Evolutionary conservation across 257 asterid species (phyloP).

Genomic region (Nicotiana paniculata): DNA sequence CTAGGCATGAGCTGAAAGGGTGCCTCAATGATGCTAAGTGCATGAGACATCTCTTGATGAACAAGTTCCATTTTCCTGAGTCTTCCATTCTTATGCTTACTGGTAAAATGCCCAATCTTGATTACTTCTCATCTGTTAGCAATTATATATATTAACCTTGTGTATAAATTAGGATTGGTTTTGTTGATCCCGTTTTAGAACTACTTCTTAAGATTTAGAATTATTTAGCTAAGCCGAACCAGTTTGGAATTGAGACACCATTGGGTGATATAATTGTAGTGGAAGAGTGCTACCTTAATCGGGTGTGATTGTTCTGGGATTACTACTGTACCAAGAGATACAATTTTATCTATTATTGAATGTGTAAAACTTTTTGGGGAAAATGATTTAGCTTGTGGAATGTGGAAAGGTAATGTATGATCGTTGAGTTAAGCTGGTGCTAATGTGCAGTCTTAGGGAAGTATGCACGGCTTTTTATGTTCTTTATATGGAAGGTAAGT

Average conservation of each 20-base stretch:
- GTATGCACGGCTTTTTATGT: too few species aligned
- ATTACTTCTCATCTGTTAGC: not conserved
- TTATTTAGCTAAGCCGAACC: not conserved
- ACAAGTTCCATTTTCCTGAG: constrained; percentile 79
- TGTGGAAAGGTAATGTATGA: too few species aligned
- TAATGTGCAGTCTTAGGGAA: too few species aligned
- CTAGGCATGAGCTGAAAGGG: constrained; percentile 89
- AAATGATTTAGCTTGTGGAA: too few species aligned
- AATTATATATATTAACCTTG: too few species aligned
- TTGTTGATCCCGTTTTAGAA: not conserved
- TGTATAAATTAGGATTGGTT: not conserved
- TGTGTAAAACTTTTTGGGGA: too few species aligned
- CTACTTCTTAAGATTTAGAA: not conserved
- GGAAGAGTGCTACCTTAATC: too few species aligned
- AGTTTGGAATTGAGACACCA: not conserved
- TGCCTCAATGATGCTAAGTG: constrained; percentile 96
- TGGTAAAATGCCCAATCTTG: constrained; percentile 33
- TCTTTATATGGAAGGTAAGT: too few species aligned
- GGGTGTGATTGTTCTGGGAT: too few species aligned
- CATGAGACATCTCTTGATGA: constrained; percentile 64
- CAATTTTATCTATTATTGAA: too few species aligned
- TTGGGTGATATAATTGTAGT: not conserved
- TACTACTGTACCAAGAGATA: too few species aligned
- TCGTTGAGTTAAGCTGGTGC: too few species aligned
- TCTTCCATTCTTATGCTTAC: constrained; percentile 84